Base-by-base conservation (phyloP, 495 filamentous ascomycete genomes). In the Aspergillus avenaceus region DNA sequence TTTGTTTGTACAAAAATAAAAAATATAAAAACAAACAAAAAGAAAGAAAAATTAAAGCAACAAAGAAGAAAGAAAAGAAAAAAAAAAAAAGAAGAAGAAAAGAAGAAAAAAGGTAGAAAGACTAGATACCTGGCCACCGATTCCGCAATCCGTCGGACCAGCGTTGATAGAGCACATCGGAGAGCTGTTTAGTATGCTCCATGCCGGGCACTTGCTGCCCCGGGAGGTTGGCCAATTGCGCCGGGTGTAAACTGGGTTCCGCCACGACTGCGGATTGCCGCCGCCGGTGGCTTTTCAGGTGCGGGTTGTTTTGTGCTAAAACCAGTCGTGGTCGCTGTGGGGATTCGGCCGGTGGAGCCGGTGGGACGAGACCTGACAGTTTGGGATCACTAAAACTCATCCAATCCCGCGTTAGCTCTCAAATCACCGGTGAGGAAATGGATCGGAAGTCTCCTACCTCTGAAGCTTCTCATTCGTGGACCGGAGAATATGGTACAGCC, bases 161-260 rank as follows among this genome's bases (percentile, higher is more conserved):
- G 19, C 92, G 80, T 34, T 82, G 75, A 68, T 96, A 97, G 16
- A 98, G 78, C 23, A 96, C 85, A 69, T 97, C 91, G 9, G 88
- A 86, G 22, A 98, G 71, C 63, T 91, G 83, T 61, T 88, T 90
- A 48, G 86, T 87, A 65, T 96, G 90, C 63, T 96, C 90, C 90
- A 96, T 91, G 4, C 90, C 91, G 5, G 83, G 76, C 38, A 79
- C 71, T 19, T 79, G 57, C 47, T 77, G 72, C 13, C 70, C 71
- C 5, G 77, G 75, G 41, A 77, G 55, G 37, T 70, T 72, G 12
- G 67, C 55, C 25, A 65, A 57, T 45, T 70, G 60, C 13, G 68
- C 59, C 8, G 69, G 58, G 48, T 66, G 67, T 26, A 61, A 54
- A 19, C 54, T 63, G 19, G 72, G 56, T 9, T 75, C 70, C 8